These are phyloP conservation scores for Acacia crassicarpa DNA, from an alignment of 306 rosid genomes.

Conservation along the genomic window DNA sequence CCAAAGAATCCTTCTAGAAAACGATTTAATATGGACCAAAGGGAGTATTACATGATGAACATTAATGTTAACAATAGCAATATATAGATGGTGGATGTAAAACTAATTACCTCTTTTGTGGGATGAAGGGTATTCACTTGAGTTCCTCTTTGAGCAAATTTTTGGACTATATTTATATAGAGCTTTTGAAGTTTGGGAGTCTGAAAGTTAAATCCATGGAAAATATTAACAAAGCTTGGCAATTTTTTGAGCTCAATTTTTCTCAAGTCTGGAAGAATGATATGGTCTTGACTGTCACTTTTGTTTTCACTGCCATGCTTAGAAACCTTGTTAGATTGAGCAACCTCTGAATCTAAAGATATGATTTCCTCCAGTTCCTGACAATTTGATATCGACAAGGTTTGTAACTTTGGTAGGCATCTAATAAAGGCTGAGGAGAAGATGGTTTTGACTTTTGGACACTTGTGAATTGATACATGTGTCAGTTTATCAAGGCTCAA, in stretches of 20 bases:
- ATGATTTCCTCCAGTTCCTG: neutral
- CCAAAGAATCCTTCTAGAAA: too few species aligned
- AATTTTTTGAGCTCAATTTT: neutral
- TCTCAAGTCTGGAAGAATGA: slow-evolving; percentile 1
- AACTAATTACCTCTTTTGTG: neutral
- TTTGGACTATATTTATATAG: neutral
- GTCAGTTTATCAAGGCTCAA: neutral
- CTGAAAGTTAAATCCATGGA: neutral
- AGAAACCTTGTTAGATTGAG: neutral
- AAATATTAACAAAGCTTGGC: neutral
- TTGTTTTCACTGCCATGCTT: too few species aligned
- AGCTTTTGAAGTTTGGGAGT: neutral
- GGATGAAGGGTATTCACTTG: neutral
- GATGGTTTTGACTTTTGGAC: neutral
- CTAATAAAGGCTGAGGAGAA: neutral
- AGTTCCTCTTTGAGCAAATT: neutral
- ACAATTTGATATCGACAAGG: neutral
- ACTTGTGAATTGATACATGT: neutral
- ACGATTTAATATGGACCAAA: too few species aligned
- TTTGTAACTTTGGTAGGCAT: neutral
- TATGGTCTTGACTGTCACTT: neutral
- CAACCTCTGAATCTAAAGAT: neutral
- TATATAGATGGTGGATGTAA: neutral
- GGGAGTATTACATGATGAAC: too few species aligned
- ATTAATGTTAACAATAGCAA: neutral